These are phyloP conservation scores for Pseudogymnoascus sp. DNA, from an alignment of 2,329 filamentous ascomycete species.

Conservation along the genomic window DNA sequence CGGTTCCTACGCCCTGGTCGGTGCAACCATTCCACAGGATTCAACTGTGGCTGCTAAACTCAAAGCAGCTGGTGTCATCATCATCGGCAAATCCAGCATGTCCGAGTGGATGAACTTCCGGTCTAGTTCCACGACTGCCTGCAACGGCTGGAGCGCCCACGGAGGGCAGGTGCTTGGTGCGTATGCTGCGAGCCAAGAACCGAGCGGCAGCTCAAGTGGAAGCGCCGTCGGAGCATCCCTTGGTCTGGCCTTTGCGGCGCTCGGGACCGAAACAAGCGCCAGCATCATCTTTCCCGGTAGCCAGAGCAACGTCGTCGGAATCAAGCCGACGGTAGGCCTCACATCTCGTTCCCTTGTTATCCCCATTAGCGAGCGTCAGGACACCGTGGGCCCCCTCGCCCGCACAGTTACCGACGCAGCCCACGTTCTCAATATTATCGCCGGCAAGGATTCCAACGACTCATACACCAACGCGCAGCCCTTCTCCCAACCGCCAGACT, in stretches of 20 bases:
- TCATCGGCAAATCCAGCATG: constrained; percentile 34
- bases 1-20: constrained; percentile 20
- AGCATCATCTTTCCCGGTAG: constrained; percentile 49
- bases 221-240: constrained; percentile 51
- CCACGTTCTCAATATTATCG: constrained; percentile 53
- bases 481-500: constrained; percentile 45
- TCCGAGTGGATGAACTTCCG: constrained; percentile 51
- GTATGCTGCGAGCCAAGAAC: constrained; percentile 54
- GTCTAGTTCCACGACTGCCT: constrained; percentile 38
- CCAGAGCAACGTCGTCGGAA: constrained; percentile 53
- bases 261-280: constrained; percentile 58
- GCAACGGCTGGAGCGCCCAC: constrained; percentile 55
- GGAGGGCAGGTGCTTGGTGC: constrained; percentile 54
- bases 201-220: constrained; percentile 52
- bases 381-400: constrained; percentile 57
- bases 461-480: constrained; percentile 57
- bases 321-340: constrained; percentile 57
- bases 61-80: constrained; percentile 18
- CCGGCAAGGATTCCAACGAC: constrained; percentile 50
- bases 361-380: constrained; percentile 55
- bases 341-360: constrained; percentile 54
- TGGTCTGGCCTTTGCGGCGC: constrained; percentile 47
- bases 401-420: constrained; percentile 58
- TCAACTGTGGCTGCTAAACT: constrained; percentile 20
- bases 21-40: constrained; percentile 19